Evolutionary conservation across 768 basidiomycete species (phyloP).

Genomic region (Kwoniella sp.): DNA sequence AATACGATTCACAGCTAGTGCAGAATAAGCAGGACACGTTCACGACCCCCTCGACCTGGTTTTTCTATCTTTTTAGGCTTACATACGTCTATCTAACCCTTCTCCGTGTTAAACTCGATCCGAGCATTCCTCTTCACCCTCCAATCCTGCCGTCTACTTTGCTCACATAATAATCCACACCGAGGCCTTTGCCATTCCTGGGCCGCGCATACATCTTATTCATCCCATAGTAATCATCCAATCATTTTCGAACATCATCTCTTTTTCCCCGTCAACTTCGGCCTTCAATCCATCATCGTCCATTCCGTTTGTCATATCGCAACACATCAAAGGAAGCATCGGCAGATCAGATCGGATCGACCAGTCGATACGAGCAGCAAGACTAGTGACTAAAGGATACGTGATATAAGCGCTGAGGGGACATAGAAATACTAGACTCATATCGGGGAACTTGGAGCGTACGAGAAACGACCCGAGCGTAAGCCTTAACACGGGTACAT

Average conservation of each 20-base stretch:
- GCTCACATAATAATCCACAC: too few species aligned
- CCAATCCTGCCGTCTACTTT: too few species aligned
- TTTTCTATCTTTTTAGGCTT: not conserved
- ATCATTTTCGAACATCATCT: not conserved
- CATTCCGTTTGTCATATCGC: not conserved
- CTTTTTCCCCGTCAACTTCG: conserved; percentile 2
- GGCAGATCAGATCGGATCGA: not conserved
- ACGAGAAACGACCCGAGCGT: not conserved
- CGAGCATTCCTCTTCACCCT: not conserved
- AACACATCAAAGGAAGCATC: not conserved
- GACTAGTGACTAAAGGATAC: not conserved
- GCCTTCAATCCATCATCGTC: not conserved
- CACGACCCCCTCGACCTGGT: not conserved
- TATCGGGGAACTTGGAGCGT: not conserved
- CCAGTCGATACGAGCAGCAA: not conserved
- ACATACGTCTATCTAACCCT: not conserved
- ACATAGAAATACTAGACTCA: not conserved
- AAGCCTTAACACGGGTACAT: not conserved
- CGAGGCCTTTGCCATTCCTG: too few species aligned
- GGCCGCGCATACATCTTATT: too few species aligned
- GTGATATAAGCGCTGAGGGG: not conserved
- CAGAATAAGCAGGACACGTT: conserved; percentile 1
- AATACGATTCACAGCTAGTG: not conserved
- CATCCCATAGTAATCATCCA: not conserved
- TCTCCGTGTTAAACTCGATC: not conserved